A percentile compares a stretch with the other conserved stretches of the same genome.
Evolutionary conservation across 331 rosid genomes (phyloP).

Genomic region (Phaseolus coccineus): DNA sequence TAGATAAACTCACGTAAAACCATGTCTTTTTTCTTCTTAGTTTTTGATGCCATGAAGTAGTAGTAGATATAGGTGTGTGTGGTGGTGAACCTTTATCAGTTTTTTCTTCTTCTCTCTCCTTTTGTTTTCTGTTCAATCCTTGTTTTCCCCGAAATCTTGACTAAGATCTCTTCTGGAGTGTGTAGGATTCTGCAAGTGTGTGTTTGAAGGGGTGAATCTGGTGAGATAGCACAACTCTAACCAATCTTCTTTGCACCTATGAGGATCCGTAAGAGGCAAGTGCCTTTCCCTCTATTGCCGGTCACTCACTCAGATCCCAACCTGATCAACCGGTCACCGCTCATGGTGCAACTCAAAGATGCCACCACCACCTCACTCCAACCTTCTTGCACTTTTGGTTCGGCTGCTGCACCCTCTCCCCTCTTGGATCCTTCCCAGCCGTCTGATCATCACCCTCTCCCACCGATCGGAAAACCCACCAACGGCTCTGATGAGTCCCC

Average conservation of each 20-base stretch:
- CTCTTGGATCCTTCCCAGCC: constrained; percentile 50
- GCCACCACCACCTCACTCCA: constrained; percentile 34
- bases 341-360: constrained; percentile 71
- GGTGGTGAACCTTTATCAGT: constrained; percentile 1
- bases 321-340: constrained; percentile 63
- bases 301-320: constrained; percentile 79
- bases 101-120: not conserved
- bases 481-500: constrained; percentile 44
- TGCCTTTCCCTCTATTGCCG: constrained; percentile 65
- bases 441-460: constrained; percentile 57
- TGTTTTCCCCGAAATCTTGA: constrained; percentile 44
- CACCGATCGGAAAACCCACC: constrained; percentile 51
- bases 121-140: constrained; percentile 7
- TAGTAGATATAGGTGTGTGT: constrained; percentile 3
- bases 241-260: constrained; percentile 61
- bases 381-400: constrained; percentile 42
- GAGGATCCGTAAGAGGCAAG: constrained; percentile 89
- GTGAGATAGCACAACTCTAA: not conserved
- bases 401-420: not conserved
- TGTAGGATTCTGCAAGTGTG: constrained; percentile 13
- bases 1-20: constrained; percentile 1
- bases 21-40: constrained; percentile 21
- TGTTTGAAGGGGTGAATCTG: constrained; percentile 27
- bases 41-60: constrained; percentile 23
- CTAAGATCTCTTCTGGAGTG: constrained; percentile 44